Evolutionary conservation across 345 rosid species (phyloP).

Genomic region (Triadica sebifera): DNA sequence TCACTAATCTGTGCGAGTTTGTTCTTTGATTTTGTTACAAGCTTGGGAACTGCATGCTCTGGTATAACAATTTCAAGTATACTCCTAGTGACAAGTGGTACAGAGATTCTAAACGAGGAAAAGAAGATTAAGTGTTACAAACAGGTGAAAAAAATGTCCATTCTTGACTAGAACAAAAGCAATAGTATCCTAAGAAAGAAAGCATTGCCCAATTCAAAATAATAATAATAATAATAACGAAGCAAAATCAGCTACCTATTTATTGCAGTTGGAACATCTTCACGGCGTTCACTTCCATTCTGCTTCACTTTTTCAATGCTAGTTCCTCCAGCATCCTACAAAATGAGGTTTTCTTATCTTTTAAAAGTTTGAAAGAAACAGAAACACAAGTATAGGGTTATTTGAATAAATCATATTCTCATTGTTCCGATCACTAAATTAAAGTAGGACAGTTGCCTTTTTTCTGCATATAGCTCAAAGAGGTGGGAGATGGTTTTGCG

Average conservation of each 20-base stretch:
- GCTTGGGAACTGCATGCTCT: slow-evolving; percentile 77
- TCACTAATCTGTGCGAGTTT: slow-evolving; percentile 92
- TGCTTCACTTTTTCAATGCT: slow-evolving; percentile 46
- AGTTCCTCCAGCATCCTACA: slow-evolving; percentile 63
- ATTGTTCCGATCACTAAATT: not conserved
- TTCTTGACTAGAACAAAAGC: not conserved
- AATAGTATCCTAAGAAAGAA: not conserved
- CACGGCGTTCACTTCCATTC: slow-evolving; percentile 65
- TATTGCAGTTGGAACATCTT: slow-evolving; percentile 49
- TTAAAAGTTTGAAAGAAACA: not conserved
- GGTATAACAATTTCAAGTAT: slow-evolving; percentile 94
- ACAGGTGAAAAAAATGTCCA: not conserved
- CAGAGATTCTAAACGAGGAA: slow-evolving; percentile 48
- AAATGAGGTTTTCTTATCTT: slow-evolving; percentile 3
- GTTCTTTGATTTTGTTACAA: slow-evolving; percentile 78
- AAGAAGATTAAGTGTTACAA: slow-evolving; percentile 1
- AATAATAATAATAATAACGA: slow-evolving; percentile 1
- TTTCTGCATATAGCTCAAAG: not conserved
- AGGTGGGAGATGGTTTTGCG: not conserved
- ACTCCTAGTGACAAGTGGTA: slow-evolving; percentile 90
- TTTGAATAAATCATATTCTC: not conserved
- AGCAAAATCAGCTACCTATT: slow-evolving; percentile 75
- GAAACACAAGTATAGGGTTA: not conserved
- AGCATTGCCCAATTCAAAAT: not conserved
- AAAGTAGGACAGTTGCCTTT: too few relatives aligned